Evolutionary conservation across 345 rosid species (phyloP).

Genomic region (Geranium rotundifolium): DNA sequence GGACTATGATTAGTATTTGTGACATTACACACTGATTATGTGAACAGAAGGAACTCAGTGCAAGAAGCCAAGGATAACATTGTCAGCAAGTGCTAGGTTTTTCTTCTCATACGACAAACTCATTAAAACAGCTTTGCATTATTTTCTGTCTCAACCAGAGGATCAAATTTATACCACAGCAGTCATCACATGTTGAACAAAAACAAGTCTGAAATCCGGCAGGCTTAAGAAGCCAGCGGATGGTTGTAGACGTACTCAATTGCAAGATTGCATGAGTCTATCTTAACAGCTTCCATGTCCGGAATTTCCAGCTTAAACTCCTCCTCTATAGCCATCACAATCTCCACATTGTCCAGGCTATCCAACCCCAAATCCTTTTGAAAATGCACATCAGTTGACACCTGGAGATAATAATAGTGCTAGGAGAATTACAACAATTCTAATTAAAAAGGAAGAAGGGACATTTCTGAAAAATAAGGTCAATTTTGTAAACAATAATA

Average conservation of each 20-base stretch:
- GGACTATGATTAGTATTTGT: too few species aligned
- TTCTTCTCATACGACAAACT: neutral
- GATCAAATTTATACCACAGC: neutral
- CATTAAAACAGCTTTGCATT: neutral
- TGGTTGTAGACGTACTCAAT: constrained; percentile 78
- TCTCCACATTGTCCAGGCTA: constrained; percentile 89
- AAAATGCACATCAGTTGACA: constrained; percentile 70
- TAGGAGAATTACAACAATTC: too few species aligned
- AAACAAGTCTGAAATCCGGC: neutral
- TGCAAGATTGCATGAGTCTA: constrained; percentile 72
- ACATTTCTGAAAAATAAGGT: neutral
- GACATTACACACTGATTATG: too few species aligned
- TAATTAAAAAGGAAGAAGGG: neutral
- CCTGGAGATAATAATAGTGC: constrained; percentile 26
- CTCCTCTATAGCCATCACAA: constrained; percentile 92
- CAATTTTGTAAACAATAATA: neutral
- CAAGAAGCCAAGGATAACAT: neutral
- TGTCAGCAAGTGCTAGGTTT: neutral
- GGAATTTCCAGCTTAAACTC: constrained; percentile 96
- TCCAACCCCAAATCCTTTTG: constrained; percentile 84
- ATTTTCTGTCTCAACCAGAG: neutral
- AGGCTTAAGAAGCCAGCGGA: constrained; percentile 59
- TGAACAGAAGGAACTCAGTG: neutral
- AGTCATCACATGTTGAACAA: too few species aligned
- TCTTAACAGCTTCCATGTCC: constrained; percentile 88